A percentile compares a stretch with the other conserved stretches of the same genome.
These are phyloP conservation scores for Microdochium paspali DNA, from an alignment of 2,329 filamentous ascomycete species.

Conservation along the genomic window DNA sequence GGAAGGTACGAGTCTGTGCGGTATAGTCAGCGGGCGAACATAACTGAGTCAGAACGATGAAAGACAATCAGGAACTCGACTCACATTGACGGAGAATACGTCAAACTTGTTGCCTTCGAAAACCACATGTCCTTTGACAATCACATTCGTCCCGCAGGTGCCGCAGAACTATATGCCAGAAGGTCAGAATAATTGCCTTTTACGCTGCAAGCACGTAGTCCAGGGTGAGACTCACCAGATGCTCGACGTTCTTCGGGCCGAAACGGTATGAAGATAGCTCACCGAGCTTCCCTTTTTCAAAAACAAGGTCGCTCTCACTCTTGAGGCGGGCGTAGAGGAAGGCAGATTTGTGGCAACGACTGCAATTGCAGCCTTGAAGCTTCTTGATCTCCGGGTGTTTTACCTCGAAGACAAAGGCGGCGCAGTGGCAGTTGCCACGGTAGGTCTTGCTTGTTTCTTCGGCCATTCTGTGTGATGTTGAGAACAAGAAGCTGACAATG, in stretches of 20 bases:
- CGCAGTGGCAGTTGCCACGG: conserved; percentile 50
- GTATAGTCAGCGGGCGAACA: no score
- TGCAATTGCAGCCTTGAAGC: conserved; percentile 54
- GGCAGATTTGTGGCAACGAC: conserved; percentile 47
- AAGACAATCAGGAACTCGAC: not conserved
- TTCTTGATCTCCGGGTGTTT: conserved; percentile 47
- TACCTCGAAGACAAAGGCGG: conserved; percentile 40
- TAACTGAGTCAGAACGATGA: no score
- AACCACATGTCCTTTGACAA: not conserved
- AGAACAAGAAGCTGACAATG: not conserved
- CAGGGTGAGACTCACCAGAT: not conserved
- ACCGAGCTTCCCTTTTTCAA: not conserved
- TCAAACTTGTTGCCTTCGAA: not conserved
- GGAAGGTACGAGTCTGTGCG: conserved; percentile 29
- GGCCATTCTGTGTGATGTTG: not conserved
- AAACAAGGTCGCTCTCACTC: conserved; percentile 4
- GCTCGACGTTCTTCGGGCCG: not conserved
- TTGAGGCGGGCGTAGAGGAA: conserved; percentile 25
- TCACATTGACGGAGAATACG: not conserved
- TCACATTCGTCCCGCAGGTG: not conserved
- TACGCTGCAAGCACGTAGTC: no score
- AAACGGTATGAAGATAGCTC: not conserved
- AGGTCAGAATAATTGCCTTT: no score
- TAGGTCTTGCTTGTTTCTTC: conserved; percentile 26
- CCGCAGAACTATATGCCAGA: not conserved